Base-by-base conservation (phyloP, 331 rosid genomes). In the Stylosanthes scabra region DNA sequence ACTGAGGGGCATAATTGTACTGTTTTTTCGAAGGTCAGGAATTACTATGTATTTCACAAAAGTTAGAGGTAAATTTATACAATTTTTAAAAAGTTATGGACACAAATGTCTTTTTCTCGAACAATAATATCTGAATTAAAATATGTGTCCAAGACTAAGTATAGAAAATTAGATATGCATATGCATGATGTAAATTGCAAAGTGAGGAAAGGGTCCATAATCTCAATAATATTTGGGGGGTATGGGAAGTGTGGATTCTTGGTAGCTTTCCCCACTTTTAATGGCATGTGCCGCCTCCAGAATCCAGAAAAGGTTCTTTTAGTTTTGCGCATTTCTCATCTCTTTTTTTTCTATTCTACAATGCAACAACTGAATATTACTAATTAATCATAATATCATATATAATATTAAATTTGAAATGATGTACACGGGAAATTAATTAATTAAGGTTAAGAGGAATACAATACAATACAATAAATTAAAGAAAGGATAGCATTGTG, bases 211-310 rank as follows among this genome's bases (percentile, higher is more conserved):
- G 71, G 71, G 58, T 29, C 39, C 51, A 69, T 54, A 59, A 58
- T n/a, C 0, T 41, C 34, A 44, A 70, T 34, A 34, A 4, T 34
- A 34, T 34, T 34, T 34, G 4, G 39, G 39, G 39, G 39, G 39
- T 34, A 34, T 34, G 39, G 39, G 75, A 68, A 79, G 83, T 20
- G 59, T 74, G 74, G 84, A 80, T 80, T 75, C 81, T 63, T 70
- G 60, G 52, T 69, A 74, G 20, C 80, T 63, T 74, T 69, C 68
- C 80, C 77, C 57, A 12, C 76, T 77, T 81, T 67, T 77, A 51
- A 72, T 76, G 75, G 40, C 72, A 55, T 58, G 61, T 31, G 74
- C 66, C 72, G 64, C 37, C 67, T 42, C 77, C 63, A 45, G 25
- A 56, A 75, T 70, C 31, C 25, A 71, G 42, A 72, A 76, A 71